Base-by-base conservation (phyloP, 2,329 filamentous ascomycete genomes). In the Zymoseptoria crescenta region DNA sequence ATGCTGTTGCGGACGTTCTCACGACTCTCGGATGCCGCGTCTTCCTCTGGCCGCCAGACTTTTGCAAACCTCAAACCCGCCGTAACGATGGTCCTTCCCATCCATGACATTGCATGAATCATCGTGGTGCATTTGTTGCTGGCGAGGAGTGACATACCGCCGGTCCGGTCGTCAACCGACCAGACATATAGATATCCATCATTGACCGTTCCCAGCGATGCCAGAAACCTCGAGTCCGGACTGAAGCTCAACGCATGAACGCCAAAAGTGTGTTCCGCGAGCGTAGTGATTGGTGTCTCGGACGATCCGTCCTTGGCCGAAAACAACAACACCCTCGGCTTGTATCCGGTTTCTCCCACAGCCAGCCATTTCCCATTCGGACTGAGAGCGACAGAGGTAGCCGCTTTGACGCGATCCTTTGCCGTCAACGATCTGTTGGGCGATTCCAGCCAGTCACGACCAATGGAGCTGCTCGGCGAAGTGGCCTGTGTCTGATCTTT, bases 131-230 rank as follows among this genome's bases (percentile, higher is more conserved):
- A 97, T 72, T 94, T 90, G 74, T 97, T 97, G 80, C 83, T 96
- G 72, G 81, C 93, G 82, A 86, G 81, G 35, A 97, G 78, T 67
- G 81, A 91, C 1, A 91, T 87, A 20, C 87, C 82, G 19, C 92
- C 93, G 8, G 85, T 94, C 54, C 86, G 87, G n/a, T 87, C 77
- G 68, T 95, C 91, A 65, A 96, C 83, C 65, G 81, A 85, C 92
- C 93, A 97, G 28, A 97, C 81, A 72, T 93, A 96, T 20, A 99
- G 80, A 70, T 95, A 97, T 0, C 93, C 93, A 74, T 99, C 94
- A 71, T 96, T 96, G 57, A 88, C 83, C 19, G 88, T 84, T 28
- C 94, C 94, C 10, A 99, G 80, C 20, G 91, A 96, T 2, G 94
- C 94, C 35, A 99, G 81, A 73, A 88, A 96, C 64, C 83, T 87